A percentile compares a stretch with the other conserved stretches of the same genome.
These are phyloP conservation scores for Geotrichum fermentans DNA, from an alignment of 1,139 yeast genomes.

Conservation along the genomic window DNA sequence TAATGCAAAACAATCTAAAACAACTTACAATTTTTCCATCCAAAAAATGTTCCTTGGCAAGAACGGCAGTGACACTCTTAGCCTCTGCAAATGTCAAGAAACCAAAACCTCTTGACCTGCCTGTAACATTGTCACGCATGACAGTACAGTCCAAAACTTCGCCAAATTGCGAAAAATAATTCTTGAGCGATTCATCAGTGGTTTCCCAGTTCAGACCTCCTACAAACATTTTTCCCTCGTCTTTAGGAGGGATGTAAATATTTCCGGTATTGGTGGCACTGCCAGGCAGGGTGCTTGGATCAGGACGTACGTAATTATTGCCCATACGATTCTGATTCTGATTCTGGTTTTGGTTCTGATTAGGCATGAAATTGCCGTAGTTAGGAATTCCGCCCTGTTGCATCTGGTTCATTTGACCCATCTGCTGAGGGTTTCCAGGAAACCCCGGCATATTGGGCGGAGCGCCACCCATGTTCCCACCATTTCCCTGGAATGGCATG, in stretches of 20 bases:
- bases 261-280: conserved; percentile 34
- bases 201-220: conserved; percentile 99
- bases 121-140: conserved; percentile 87
- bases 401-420: background rate
- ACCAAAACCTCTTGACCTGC: conserved; percentile 96
- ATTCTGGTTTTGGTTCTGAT: background rate
- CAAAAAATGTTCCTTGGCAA: conserved; percentile 79
- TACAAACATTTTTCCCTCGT: conserved; percentile 88
- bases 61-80: conserved; percentile 78
- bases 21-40: conserved; percentile 74
- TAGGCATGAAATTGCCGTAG: background rate
- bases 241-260: conserved; percentile 41
- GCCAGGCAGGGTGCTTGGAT: conserved; percentile 18
- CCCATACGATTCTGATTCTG: background rate
- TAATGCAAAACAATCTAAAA: background rate
- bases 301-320: conserved; percentile 6
- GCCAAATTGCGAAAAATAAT: conserved; percentile 85
- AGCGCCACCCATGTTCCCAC: background rate
- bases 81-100: conserved; percentile 85
- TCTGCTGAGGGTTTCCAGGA: background rate
- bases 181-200: conserved; percentile 68
- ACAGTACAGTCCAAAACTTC: conserved; percentile 85
- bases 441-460: background rate
- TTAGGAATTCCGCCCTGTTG: background rate
- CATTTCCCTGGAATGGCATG: background rate